These are phyloP conservation scores for Gracilaria domingensis DNA, from an alignment of 23 red algal species.

Conservation along the genomic window DNA sequence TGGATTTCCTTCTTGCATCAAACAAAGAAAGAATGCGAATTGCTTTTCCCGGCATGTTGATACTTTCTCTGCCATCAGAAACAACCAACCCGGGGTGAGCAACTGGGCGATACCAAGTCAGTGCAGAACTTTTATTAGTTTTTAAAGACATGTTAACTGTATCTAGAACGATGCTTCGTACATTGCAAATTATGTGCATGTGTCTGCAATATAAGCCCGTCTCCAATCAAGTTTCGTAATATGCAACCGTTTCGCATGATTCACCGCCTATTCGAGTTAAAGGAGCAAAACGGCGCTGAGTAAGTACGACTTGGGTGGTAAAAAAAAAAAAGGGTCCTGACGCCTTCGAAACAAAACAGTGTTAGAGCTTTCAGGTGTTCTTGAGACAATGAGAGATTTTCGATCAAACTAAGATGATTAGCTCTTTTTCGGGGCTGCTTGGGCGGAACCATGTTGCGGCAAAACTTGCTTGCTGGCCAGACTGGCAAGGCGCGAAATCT, in stretches of 20 bases:
- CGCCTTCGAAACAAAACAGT: not conserved
- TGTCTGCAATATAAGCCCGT: not conserved
- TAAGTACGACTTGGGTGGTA: not conserved
- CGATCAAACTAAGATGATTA: not conserved
- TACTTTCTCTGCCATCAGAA: not conserved
- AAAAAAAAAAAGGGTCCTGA: not conserved
- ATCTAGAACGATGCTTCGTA: not conserved
- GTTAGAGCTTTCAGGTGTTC: not conserved
- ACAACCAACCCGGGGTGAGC: not conserved
- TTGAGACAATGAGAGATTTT: not conserved
- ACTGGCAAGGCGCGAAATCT: not conserved
- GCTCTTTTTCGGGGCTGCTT: not conserved
- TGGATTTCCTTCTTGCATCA: too few relatives aligned
- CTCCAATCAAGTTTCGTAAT: not conserved
- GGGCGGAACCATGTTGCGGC: not conserved
- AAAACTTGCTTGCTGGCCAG: not conserved
- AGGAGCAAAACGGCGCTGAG: not conserved
- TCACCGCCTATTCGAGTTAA: not conserved
- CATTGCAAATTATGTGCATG: conserved; percentile 1
- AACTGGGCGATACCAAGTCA: not conserved
- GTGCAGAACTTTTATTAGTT: not conserved
- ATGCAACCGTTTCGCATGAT: too few relatives aligned
- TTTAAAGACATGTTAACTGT: conserved; percentile 3
- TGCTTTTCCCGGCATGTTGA: too few relatives aligned
- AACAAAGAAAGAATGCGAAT: too few relatives aligned